phyloP scores from a whole-genome alignment of 2,329 filamentous ascomycete species.

The Cytospora leucostoma region DNA sequence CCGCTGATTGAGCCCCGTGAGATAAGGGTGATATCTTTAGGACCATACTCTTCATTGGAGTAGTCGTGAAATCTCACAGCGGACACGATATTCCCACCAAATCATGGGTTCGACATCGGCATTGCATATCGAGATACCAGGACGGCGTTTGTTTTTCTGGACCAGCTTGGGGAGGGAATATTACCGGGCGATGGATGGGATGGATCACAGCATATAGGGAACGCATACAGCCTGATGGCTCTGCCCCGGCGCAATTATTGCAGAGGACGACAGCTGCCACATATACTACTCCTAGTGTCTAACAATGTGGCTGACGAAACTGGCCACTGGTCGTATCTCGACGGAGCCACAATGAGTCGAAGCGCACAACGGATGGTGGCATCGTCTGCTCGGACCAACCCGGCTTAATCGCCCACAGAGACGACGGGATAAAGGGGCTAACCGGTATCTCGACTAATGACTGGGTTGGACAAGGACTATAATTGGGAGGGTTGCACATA shows the following conservation, averaged over 20 bases:
- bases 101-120: constrained; percentile 38
- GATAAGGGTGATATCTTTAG: not conserved
- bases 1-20: constrained; percentile 31
- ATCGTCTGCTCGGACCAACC: constrained; percentile 8
- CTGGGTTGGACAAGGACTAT: constrained; percentile 8
- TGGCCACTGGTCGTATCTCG: constrained; percentile 8
- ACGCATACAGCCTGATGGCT: constrained; percentile 18
- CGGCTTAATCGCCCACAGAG: not conserved
- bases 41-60: constrained; percentile 7
- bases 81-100: constrained; percentile 37
- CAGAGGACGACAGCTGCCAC: constrained; percentile 15
- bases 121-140: constrained; percentile 48
- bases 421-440: constrained; percentile 1
- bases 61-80: constrained; percentile 34
- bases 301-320: constrained; percentile 9
- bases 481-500: constrained; percentile 20
- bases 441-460: not conserved
- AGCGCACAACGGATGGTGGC: constrained; percentile 15
- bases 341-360: constrained; percentile 19
- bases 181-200: constrained; percentile 5
- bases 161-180: constrained; percentile 1
- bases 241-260: constrained; percentile 4
- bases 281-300: constrained; percentile 26
- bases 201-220: constrained; percentile 21
- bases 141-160: constrained; percentile 40